These are phyloP conservation scores for Trichoderma gamsii DNA, from an alignment of 495 filamentous ascomycete species.

Conservation along the genomic window DNA sequence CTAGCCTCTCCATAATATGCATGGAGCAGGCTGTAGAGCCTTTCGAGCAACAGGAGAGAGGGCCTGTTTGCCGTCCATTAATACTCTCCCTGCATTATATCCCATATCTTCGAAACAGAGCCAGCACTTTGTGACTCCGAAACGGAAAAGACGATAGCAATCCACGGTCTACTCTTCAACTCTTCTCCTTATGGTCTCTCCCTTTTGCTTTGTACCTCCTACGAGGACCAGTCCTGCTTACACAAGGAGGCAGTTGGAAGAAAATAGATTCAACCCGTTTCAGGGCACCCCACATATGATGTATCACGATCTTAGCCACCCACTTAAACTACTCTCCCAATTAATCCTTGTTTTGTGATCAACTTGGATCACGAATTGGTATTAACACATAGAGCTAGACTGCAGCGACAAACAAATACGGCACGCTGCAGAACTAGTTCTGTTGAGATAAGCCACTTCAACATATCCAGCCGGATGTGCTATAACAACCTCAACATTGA, in stretches of 20 bases:
- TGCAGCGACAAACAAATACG: background rate
- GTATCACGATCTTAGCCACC: conserved; percentile 13
- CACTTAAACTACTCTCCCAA: background rate
- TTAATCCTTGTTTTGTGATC: background rate
- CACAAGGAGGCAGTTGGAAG: background rate
- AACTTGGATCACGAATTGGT: conserved; percentile 3
- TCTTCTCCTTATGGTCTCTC: background rate
- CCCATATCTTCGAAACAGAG: background rate
- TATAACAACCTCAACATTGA: no score
- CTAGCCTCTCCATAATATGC: background rate
- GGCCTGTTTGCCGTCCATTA: background rate
- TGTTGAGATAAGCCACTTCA: no score
- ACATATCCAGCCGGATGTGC: no score
- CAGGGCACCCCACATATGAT: conserved; percentile 11
- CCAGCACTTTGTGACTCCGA: background rate
- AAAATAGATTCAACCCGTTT: background rate
- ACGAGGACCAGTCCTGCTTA: background rate
- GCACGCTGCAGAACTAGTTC: background rate
- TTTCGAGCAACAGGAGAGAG: background rate
- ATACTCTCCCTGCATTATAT: background rate
- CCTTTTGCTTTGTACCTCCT: background rate
- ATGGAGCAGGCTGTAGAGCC: background rate
- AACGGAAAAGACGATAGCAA: background rate
- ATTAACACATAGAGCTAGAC: background rate
- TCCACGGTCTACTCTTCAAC: background rate